Evolutionary conservation across 192 early-diverging fungal species (phyloP).

Genomic region (Coemansia sp.): DNA sequence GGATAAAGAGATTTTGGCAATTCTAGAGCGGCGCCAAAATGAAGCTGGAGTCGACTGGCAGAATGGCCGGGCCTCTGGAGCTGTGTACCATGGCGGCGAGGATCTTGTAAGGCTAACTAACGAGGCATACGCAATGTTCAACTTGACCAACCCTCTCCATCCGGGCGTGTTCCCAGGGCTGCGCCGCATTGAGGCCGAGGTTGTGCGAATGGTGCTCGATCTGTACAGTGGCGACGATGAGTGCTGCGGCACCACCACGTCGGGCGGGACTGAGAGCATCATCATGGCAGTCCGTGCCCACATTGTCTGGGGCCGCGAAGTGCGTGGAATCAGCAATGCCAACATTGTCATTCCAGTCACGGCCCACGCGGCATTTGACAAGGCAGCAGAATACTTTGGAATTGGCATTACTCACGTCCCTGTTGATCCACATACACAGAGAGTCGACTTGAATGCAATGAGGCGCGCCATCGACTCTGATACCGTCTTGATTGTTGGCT

Average conservation of each 20-base stretch:
- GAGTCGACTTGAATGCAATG: constrained; percentile 75
- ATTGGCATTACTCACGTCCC: constrained; percentile 85
- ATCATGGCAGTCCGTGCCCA: constrained; percentile 94
- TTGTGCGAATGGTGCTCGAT: constrained; percentile 83
- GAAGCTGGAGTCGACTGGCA: constrained; percentile 74
- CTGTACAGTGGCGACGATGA: constrained; percentile 76
- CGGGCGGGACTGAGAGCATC: constrained; percentile 91
- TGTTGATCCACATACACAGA: constrained; percentile 68
- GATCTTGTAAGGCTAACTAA: constrained; percentile 68
- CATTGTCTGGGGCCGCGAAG: constrained; percentile 75
- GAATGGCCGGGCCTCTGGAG: constrained; percentile 80
- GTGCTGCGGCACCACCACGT: constrained; percentile 84
- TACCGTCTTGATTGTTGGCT: constrained; percentile 89
- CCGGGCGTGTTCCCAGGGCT: constrained; percentile 92
- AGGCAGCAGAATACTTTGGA: constrained; percentile 87
- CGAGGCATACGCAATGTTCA: constrained; percentile 79
- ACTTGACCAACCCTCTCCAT: constrained; percentile 85
- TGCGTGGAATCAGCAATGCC: constrained; percentile 78
- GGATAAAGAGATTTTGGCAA: constrained; percentile 56
- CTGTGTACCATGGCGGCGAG: constrained; percentile 90
- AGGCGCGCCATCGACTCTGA: constrained; percentile 79
- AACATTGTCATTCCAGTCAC: constrained; percentile 94
- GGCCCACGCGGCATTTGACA: constrained; percentile 93
- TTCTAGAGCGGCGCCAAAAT: constrained; percentile 57
- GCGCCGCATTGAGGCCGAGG: constrained; percentile 93